A percentile compares a stretch with the other conserved stretches of the same genome.
phyloP scores from a whole-genome alignment of 2,329 filamentous ascomycete genomes.

The Nemania serpens region DNA sequence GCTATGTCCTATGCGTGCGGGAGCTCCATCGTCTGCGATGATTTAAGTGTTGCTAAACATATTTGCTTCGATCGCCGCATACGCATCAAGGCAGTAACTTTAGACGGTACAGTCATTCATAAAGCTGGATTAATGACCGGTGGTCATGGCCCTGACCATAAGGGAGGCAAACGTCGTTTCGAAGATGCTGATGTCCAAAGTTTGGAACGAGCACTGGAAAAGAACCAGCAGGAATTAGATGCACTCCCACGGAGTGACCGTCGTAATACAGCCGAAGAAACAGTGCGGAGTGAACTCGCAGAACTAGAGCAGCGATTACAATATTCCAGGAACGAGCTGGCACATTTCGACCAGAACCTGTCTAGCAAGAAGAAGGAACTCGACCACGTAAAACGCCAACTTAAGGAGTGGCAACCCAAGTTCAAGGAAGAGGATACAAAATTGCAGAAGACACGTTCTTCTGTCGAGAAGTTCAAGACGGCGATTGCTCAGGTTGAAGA shows the following conservation, averaged over 20 bases:
- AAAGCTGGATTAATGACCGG: conserved; percentile 97
- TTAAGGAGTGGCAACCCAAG: conserved; percentile 78
- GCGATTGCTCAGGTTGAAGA: conserved; percentile 85
- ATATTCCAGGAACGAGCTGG: conserved; percentile 75
- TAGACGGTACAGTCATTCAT: conserved; percentile 96
- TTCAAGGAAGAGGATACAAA: conserved; percentile 72
- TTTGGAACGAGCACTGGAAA: conserved; percentile 75
- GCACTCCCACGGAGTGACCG: conserved; percentile 80
- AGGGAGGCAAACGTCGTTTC: conserved; percentile 78
- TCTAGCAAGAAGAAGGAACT: conserved; percentile 83
- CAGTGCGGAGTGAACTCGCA: conserved; percentile 76
- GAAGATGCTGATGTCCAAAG: conserved; percentile 90
- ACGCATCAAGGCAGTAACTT: conserved; percentile 89
- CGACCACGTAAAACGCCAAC: conserved; percentile 71
- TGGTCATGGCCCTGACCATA: conserved; percentile 78
- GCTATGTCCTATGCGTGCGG: conserved; percentile 96
- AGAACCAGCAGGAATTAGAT: conserved; percentile 76
- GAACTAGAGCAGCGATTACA: conserved; percentile 78
- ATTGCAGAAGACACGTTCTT: conserved; percentile 61
- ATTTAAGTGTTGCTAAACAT: conserved; percentile 81
- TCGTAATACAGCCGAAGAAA: conserved; percentile 77
- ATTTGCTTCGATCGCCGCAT: conserved; percentile 85
- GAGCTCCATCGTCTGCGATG: conserved; percentile 93
- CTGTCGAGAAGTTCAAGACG: conserved; percentile 57
- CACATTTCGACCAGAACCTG: conserved; percentile 80